Percentiles rank a stretch among this genome's conserved stretches.
Conservation (phyloP, 306 rosid species). For the Dalbergia cochinchinensis region DNA sequence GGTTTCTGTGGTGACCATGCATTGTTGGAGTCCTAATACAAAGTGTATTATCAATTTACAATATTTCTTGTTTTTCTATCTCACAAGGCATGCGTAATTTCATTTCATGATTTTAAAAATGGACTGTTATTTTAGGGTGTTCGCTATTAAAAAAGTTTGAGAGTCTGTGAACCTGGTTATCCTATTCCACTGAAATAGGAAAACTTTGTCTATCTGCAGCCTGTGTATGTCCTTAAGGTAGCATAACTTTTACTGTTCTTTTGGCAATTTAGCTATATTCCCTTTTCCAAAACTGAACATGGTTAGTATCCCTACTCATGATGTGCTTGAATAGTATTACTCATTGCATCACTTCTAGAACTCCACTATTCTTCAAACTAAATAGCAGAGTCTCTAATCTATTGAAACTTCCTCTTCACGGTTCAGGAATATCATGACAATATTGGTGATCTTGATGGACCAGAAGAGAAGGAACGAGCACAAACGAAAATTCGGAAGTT, state of each 20-base stretch:
- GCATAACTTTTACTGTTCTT: not conserved
- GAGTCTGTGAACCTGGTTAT: slow-evolving; percentile 17
- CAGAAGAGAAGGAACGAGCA: slow-evolving; percentile 88
- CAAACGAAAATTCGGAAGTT: slow-evolving; percentile 86
- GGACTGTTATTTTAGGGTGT: not conserved
- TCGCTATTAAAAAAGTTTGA: slow-evolving; percentile 1
- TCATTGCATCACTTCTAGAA: not conserved
- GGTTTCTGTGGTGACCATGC: slow-evolving; percentile 20
- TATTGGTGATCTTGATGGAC: slow-evolving; percentile 93
- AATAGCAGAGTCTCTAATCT: slow-evolving; percentile 5
- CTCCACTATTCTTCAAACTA: slow-evolving; percentile 11
- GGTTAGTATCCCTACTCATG: slow-evolving; percentile 8
- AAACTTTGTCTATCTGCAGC: not conserved
- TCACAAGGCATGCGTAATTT: slow-evolving; percentile 1
- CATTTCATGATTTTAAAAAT: slow-evolving; percentile 11
- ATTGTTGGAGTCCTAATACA: slow-evolving; percentile 1
- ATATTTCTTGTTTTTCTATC: slow-evolving; percentile 12
- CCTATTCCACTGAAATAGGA: not conserved
- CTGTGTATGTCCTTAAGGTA: not conserved
- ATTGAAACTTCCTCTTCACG: slow-evolving; percentile 21
- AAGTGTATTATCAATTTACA: slow-evolving; percentile 26
- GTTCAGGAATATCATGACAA: slow-evolving; percentile 88
- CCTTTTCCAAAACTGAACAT: slow-evolving; percentile 4
- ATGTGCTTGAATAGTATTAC: slow-evolving; percentile 21
- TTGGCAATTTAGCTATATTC: slow-evolving; percentile 15